A percentile compares a stretch with the other conserved stretches of the same genome.
phyloP scores from a whole-genome alignment of 805 yeast genomes.

The Wickerhamiella domercqiae region DNA sequence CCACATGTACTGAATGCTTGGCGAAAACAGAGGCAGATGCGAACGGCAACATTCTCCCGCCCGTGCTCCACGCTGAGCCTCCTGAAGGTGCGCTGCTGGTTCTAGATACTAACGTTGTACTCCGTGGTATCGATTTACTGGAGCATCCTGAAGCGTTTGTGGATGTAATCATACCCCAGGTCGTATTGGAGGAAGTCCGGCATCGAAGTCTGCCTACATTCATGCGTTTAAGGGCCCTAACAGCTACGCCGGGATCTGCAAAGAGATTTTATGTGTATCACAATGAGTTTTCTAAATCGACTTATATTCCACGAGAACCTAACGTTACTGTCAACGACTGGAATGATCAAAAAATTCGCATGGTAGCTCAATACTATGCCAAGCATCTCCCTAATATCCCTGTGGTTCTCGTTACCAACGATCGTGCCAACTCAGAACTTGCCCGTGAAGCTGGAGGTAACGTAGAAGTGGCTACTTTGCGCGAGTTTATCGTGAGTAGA shows the following conservation, averaged over 20 bases:
- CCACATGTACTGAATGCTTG: conserved; percentile 50
- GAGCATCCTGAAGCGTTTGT: conserved; percentile 63
- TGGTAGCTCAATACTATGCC: conserved; percentile 55
- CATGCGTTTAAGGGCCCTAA: conserved; percentile 61
- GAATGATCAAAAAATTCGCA: conserved; percentile 81
- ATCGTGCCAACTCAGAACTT: conserved; percentile 44
- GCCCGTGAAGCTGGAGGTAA: conserved; percentile 42
- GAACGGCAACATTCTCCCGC: conserved; percentile 46
- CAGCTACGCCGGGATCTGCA: conserved; percentile 39
- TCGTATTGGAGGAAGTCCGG: conserved; percentile 84
- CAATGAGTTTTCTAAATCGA: conserved; percentile 69
- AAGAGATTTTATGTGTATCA: conserved; percentile 85
- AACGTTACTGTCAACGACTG: conserved; percentile 74
- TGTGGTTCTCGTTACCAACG: conserved; percentile 50
- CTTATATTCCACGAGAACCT: conserved; percentile 45
- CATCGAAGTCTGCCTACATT: conserved; percentile 79
- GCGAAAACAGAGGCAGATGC: conserved; percentile 34
- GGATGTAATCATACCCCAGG: conserved; percentile 90
- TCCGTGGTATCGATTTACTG: conserved; percentile 77
- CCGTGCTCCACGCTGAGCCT: conserved; percentile 54
- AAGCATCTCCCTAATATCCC: conserved; percentile 37
- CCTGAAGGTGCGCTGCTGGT: conserved; percentile 51
- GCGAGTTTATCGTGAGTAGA: conserved; percentile 47
- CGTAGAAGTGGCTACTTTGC: conserved; percentile 40
- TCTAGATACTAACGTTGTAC: conserved; percentile 74